phyloP scores from a whole-genome alignment of 352 stramenopile species.

The Globisporangium heterothallicum region DNA sequence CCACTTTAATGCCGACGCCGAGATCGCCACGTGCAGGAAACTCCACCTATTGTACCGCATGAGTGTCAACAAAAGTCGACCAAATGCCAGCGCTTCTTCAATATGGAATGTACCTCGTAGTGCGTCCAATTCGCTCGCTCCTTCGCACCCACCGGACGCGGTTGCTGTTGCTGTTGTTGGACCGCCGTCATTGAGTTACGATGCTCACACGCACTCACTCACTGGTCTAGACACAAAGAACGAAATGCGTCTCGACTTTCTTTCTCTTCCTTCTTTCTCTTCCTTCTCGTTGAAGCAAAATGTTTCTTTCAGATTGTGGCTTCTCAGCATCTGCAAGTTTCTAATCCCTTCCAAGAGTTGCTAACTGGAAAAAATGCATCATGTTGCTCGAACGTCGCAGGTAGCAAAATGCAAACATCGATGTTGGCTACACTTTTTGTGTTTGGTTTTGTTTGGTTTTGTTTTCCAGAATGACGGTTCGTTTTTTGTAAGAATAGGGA shows the following conservation, averaged over 20 bases:
- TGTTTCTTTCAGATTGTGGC: not conserved
- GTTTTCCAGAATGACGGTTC: too few relatives aligned
- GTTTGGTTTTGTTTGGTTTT: not conserved
- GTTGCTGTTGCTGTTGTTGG: not conserved
- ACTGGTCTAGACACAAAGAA: too few relatives aligned
- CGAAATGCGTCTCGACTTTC: not conserved
- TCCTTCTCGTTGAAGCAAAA: not conserved
- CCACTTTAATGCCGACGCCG: constrained; percentile 26
- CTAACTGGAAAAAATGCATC: not conserved
- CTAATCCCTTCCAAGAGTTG: not conserved
- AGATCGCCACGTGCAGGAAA: constrained; percentile 23
- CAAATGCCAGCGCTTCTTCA: not conserved
- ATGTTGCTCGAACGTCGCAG: not conserved
- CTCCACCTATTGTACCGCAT: constrained; percentile 19
- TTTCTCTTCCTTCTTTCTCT: not conserved
- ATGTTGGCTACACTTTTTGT: not conserved
- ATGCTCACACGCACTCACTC: too few relatives aligned
- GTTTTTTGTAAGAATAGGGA: too few relatives aligned
- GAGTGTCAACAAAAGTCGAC: not conserved
- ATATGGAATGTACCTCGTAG: constrained; percentile 7
- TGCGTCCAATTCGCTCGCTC: constrained; percentile 3
- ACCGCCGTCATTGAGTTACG: not conserved
- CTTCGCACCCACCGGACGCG: not conserved
- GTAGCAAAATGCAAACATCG: not conserved
- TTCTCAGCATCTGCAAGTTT: not conserved